Percentiles rank a stretch among this genome's conserved stretches.
phyloP scores from a whole-genome alignment of 176 grass and related monocot species.

The Juncus inflexus region DNA sequence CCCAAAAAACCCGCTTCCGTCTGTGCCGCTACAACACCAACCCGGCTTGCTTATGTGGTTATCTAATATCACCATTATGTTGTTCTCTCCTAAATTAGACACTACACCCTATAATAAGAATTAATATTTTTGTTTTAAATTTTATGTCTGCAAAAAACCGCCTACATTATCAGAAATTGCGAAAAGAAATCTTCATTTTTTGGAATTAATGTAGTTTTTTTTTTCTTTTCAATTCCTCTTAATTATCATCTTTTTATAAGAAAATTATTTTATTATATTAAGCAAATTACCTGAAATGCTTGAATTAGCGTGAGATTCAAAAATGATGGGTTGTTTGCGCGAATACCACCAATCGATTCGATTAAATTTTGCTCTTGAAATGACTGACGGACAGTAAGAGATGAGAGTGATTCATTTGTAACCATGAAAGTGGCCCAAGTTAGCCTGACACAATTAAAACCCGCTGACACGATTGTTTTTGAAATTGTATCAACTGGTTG shows the following conservation, averaged over 20 bases:
- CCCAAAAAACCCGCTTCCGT: slow-evolving; percentile 75
- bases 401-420: slow-evolving; percentile 40
- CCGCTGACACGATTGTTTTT: slow-evolving; percentile 26
- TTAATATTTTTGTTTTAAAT: slow-evolving; percentile 3
- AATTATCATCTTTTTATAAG: neutral
- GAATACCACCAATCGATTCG: slow-evolving; percentile 32
- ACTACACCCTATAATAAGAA: slow-evolving; percentile 40
- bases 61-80: slow-evolving; percentile 75
- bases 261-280: neutral
- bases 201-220: neutral
- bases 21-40: slow-evolving; percentile 63
- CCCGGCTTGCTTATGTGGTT: slow-evolving; percentile 66
- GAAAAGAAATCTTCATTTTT: too few relatives aligned
- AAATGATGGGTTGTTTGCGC: slow-evolving; percentile 41
- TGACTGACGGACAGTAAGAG: slow-evolving; percentile 52
- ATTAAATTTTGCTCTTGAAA: slow-evolving; percentile 40
- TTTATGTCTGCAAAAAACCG: neutral
- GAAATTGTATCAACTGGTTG: slow-evolving; percentile 47
- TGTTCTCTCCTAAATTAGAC: slow-evolving; percentile 39
- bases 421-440: slow-evolving; percentile 57
- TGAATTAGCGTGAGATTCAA: slow-evolving; percentile 53
- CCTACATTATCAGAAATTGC: neutral
- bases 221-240: neutral
- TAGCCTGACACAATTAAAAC: slow-evolving; percentile 78
- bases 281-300: slow-evolving; percentile 36